Base-by-base conservation (phyloP, 352 stramenopile species). In the Peronospora destructor region DNA sequence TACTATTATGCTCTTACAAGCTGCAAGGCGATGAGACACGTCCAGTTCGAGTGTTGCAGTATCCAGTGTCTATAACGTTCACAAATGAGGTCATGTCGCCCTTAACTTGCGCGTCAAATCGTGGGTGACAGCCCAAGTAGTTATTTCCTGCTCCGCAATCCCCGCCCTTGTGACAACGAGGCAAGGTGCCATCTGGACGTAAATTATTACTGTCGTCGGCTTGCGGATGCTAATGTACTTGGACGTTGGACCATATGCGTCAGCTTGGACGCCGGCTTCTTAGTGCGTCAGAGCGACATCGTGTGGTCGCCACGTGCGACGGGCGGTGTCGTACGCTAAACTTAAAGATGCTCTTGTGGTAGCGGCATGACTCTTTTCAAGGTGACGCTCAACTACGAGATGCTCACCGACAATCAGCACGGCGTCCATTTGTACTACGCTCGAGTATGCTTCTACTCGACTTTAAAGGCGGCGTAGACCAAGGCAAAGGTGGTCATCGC, bases 41-140 rank as follows among this genome's bases (percentile, higher is more conserved):
- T 80, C 68, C 7, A 70, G 16, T 3, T 87, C 42, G 16, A 80
- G 57, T 0, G 66, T 68, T 5, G 72, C 63, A 9, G 69, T 68
- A 12, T 89, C 78, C 13, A 86, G 49, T 33, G 78, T 64, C 76
- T 75, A 91, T 28, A 76, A n/a, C 82, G 55, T 90, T 87, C 12
- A 91, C 40, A 53, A 87, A 90, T 37, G 76, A 84, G 49, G 89
- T 88, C 71, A 91, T 83, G 46, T 91, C 78, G 43, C 72, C 71
- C 45, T 91, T 77, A 3, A 83, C 60, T 33, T 79, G 67, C 2
- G 78, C 76, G 29, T 89, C 77, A 0, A 74, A 78, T 11, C 74
- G 77, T 10, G 72, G 64, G 21, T 91, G 45, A 37, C 55, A 53
- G 47, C 54, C 10, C 47, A 53, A 28, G 2, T 62, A 25, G 35